These are phyloP conservation scores for Lachancea quebecensis DNA, from an alignment of 805 yeast species.

Conservation along the genomic window DNA sequence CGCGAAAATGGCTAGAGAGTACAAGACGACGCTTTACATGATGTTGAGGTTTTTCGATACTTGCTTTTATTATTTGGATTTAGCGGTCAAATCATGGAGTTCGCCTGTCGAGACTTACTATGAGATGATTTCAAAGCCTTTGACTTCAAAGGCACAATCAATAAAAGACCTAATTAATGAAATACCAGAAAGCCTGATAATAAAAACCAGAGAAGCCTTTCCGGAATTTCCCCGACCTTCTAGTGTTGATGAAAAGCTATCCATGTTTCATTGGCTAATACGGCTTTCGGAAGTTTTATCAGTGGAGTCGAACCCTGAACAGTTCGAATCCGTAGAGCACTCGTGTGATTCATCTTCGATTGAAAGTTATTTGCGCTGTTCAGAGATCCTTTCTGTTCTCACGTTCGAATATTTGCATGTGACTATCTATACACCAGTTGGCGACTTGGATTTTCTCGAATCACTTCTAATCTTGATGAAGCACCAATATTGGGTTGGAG, in stretches of 20 bases:
- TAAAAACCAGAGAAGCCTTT: neutral
- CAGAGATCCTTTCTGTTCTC: conserved; percentile 7
- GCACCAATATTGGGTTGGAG: conserved; percentile 23
- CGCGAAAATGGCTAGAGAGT: conserved; percentile 10
- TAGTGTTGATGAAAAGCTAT: neutral
- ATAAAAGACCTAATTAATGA: conserved; percentile 1
- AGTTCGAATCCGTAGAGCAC: neutral
- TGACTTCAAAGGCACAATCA: neutral
- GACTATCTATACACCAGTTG: conserved; percentile 3
- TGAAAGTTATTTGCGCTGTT: neutral
- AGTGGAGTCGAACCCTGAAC: neutral
- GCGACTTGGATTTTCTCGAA: conserved; percentile 23
- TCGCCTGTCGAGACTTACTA: conserved; percentile 7
- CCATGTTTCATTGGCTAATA: conserved; percentile 8
- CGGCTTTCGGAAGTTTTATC: neutral
- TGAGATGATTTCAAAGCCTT: neutral
- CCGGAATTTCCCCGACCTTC: neutral
- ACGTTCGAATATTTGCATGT: conserved; percentile 5
- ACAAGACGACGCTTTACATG: conserved; percentile 25
- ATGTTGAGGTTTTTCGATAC: conserved; percentile 27
- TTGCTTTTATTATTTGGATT: conserved; percentile 19
- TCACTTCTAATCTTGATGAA: conserved; percentile 20
- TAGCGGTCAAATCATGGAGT: conserved; percentile 9
- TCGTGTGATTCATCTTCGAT: neutral
- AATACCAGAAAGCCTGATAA: conserved; percentile 1